Evolutionary conservation across 2,329 filamentous ascomycete species (phyloP), one percentile per base, ranked within the genome.

Genomic region (Verruconis gallopava): DNA sequence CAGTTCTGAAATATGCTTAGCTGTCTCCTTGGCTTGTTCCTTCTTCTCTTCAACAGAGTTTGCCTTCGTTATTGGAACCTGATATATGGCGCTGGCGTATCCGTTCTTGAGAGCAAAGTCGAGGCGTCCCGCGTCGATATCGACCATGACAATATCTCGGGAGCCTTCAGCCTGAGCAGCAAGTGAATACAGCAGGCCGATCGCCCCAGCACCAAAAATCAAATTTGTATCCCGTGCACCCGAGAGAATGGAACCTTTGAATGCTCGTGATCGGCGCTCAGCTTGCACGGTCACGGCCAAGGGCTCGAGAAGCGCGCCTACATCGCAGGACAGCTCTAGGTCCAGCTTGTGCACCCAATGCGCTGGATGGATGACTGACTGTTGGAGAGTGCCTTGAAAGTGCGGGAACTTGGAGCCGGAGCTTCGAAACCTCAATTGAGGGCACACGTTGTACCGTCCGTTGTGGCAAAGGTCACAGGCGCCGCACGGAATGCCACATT

Each of bases 271-370:
- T 64, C 88, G 82, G 51, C 76, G 76, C 46, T 79, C 77, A 50
- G 91, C 85, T 65, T 93, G 86, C 21, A 93, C 85, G 12, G 80
- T 85, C 20, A 93, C 85, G 37, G 81, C 78, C 28, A 93, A 74
- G 2, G 86, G 86, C 44, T 63, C 61, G 5, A 63, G 44, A 15
- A 63, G 47, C 3, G 59, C 59, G 13, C 59, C 60, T 20, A 59
- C 55, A 33, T 62, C 61, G 42, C 60, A 47, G 13, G 59, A 59
- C 4, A 63, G 11, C 20, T 14, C 20, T 4, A 15, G 22, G 18
- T 19, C 59, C 56, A 57, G 63, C 61, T 60, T 62, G 51, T 64
- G 55, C 50, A 60, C 63, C 61, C 60, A 63, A 51, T 62, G 62
- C 36, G 61, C 61, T 39, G 61, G 60, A 48, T 63, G 60, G 46